These are phyloP conservation scores for Wolfiporia cocos DNA, from an alignment of 1,284 basidiomycete species.

Conservation along the genomic window DNA sequence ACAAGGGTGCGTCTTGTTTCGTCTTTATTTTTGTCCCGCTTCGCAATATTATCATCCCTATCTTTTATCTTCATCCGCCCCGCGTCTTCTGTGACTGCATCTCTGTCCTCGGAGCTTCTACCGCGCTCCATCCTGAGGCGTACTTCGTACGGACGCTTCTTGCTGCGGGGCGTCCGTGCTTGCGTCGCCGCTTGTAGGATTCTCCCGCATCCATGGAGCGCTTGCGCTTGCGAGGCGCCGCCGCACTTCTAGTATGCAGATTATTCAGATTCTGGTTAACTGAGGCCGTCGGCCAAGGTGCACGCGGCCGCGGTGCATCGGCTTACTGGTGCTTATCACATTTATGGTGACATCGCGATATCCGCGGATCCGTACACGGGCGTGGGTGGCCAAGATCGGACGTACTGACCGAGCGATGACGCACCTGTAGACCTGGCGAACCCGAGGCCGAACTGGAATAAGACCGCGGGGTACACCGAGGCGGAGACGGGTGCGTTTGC, in stretches of 20 bases:
- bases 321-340: too few species aligned
- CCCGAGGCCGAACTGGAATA: conserved; percentile 71
- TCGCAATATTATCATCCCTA: too few species aligned
- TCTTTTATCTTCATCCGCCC: background rate
- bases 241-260: too few species aligned
- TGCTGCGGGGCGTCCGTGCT: background rate
- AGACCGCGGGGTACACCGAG: conserved; percentile 75
- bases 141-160: background rate
- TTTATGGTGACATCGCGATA: too few species aligned
- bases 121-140: background rate
- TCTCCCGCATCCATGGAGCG: too few species aligned
- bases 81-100: background rate
- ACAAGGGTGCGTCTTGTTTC: conserved; percentile 43
- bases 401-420: background rate
- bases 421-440: conserved; percentile 51
- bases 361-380: background rate
- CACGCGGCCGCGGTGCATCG: too few species aligned
- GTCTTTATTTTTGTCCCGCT: too few species aligned
- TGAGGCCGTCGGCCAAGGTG: too few species aligned
- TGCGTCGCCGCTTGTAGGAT: background rate
- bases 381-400: background rate
- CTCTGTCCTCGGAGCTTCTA: too few species aligned
- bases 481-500: conserved; percentile 70
- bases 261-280: too few species aligned
- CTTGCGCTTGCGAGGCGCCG: too few species aligned